A percentile compares a stretch with the other conserved stretches of the same genome.
phyloP scores from a whole-genome alignment of 306 rosid species.

The Lagenaria siceraria region DNA sequence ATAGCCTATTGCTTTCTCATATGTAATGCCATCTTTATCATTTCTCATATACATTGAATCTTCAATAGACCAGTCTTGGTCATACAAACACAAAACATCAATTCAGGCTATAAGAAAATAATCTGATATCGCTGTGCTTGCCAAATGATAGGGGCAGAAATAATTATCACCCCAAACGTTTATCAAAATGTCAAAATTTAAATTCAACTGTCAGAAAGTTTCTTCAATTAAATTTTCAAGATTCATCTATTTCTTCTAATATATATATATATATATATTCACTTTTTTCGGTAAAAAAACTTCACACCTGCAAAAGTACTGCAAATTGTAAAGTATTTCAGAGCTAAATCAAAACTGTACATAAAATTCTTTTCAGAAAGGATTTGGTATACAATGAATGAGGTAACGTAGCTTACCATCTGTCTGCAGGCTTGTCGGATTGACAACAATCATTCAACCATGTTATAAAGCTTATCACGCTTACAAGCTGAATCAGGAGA shows the following conservation, averaged over 20 bases:
- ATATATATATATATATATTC: background rate
- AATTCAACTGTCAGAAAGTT: background rate
- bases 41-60: background rate
- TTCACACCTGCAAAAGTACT: background rate
- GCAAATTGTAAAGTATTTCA: background rate
- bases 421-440: constrained; percentile 48
- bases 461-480: constrained; percentile 76
- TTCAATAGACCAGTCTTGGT: background rate
- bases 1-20: background rate
- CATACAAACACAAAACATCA: background rate
- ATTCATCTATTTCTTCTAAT: background rate
- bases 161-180: background rate
- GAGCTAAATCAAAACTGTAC: background rate
- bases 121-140: background rate
- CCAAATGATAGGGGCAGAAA: background rate
- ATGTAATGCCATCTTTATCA: background rate
- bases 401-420: constrained; percentile 48
- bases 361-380: background rate
- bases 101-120: background rate
- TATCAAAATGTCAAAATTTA: background rate
- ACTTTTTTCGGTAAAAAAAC: background rate
- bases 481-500: constrained; percentile 82
- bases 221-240: background rate
- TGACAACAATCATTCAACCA: constrained; percentile 67
- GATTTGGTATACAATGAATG: background rate